These are phyloP conservation scores for Pythium monospermum DNA, from an alignment of 352 stramenopile species.

Conservation along the genomic window DNA sequence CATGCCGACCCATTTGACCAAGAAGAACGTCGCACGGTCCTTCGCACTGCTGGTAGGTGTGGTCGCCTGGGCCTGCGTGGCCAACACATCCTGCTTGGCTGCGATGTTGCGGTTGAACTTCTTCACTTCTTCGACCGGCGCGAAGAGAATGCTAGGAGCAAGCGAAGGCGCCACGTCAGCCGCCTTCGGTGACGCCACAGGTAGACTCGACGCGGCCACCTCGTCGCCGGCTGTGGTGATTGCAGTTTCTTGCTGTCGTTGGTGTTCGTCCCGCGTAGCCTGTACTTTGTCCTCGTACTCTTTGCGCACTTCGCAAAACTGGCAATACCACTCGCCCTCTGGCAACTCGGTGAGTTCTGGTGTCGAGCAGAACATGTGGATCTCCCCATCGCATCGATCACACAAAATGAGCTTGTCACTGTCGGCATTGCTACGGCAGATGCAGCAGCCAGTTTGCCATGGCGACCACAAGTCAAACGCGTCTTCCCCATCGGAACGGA, in stretches of 20 bases:
- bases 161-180: neutral
- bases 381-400: conserved; percentile 84
- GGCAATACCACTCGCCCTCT: conserved; percentile 80
- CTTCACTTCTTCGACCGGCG: conserved; percentile 41
- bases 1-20: conserved; percentile 85
- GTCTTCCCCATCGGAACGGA: conserved; percentile 52
- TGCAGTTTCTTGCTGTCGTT: neutral
- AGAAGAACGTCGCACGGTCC: conserved; percentile 70
- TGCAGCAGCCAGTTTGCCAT: conserved; percentile 73
- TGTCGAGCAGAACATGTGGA: conserved; percentile 82
- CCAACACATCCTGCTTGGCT: conserved; percentile 15
- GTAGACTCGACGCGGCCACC: no score
- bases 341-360: conserved; percentile 66
- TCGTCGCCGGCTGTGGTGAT: neutral
- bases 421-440: conserved; percentile 70
- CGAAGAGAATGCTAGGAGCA: conserved; percentile 49
- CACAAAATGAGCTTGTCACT: conserved; percentile 79
- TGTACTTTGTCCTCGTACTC: conserved; percentile 34
- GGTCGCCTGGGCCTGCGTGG: conserved; percentile 1
- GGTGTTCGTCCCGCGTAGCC: conserved; percentile 3
- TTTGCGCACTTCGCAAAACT: conserved; percentile 55
- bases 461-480: conserved; percentile 72
- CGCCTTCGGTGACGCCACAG: neutral
- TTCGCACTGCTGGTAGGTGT: conserved; percentile 17
- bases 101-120: conserved; percentile 67